A percentile compares a stretch with the other conserved stretches of the same genome.
Conservation (phyloP, 306 rosid genomes). For the Rosa persica region DNA sequence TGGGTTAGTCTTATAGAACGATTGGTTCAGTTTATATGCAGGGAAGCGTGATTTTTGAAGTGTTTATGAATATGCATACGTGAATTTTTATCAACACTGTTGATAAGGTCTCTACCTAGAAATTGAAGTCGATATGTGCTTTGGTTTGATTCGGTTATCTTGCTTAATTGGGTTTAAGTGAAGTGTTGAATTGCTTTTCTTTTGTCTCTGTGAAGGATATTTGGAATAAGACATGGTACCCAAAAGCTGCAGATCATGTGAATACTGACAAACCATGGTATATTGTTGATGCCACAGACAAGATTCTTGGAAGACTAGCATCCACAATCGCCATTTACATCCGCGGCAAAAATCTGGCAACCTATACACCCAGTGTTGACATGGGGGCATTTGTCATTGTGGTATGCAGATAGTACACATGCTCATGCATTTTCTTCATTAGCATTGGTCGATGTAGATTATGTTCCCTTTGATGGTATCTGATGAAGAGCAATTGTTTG, state of each 20-base stretch:
- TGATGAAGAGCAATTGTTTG: neutral
- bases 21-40: neutral
- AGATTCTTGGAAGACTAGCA: slow-evolving; percentile 88
- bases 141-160: neutral
- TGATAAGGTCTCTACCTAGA: neutral
- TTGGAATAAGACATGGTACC: slow-evolving; percentile 94
- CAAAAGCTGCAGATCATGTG: slow-evolving; percentile 92
- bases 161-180: neutral
- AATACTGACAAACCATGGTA: slow-evolving; percentile 88
- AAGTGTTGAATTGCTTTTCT: neutral
- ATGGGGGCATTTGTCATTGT: slow-evolving; percentile 98
- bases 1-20: neutral
- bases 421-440: slow-evolving; percentile 7
- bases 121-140: neutral
- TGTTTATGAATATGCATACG: neutral
- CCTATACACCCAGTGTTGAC: slow-evolving; percentile 94
- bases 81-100: neutral
- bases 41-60: neutral
- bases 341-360: slow-evolving; percentile 76
- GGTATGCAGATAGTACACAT: slow-evolving; percentile 50
- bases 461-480: slow-evolving; percentile 5
- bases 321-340: slow-evolving; percentile 83
- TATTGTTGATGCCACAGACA: slow-evolving; percentile 87
- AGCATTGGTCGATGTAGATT: neutral
- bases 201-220: slow-evolving; percentile 58